Conservation (phyloP, 192 early-diverging fungal genomes). For the Coemansia sp. region DNA sequence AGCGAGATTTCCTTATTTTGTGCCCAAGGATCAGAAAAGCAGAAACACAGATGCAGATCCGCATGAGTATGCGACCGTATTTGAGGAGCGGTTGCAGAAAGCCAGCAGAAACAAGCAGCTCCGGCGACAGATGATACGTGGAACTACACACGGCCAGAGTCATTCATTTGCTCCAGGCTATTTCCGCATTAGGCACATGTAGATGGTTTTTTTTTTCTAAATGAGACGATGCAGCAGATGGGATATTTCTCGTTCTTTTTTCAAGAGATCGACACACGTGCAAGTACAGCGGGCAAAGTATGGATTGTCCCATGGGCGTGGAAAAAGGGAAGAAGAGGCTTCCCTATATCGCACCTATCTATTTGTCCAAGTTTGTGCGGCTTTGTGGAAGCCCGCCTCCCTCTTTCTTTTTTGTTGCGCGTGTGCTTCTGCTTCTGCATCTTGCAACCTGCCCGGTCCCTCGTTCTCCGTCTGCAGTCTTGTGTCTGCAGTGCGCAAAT, state of each 20-base stretch:
- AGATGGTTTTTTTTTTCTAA: background rate
- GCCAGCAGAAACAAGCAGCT: no score
- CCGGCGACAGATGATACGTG: background rate
- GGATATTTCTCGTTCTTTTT: background rate
- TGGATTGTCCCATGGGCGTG: background rate
- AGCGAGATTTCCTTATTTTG: no score
- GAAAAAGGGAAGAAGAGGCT: background rate
- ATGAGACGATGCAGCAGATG: background rate
- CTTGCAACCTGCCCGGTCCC: background rate
- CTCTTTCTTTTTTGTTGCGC: background rate
- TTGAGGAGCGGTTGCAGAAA: no score
- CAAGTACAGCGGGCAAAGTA: background rate
- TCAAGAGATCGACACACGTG: slow-evolving; percentile 1
- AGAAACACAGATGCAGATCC: no score
- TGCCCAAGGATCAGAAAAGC: no score
- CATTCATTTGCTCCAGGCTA: background rate
- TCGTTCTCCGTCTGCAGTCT: background rate
- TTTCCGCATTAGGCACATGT: background rate
- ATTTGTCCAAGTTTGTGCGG: background rate
- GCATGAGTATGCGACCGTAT: no score
- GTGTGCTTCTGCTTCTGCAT: no score
- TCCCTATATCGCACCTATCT: background rate
- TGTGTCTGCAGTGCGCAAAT: background rate
- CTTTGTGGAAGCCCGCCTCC: background rate
- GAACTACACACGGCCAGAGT: background rate